Conservation (phyloP, 257 asterid genomes). For the Oldenlandia corymbosa region DNA sequence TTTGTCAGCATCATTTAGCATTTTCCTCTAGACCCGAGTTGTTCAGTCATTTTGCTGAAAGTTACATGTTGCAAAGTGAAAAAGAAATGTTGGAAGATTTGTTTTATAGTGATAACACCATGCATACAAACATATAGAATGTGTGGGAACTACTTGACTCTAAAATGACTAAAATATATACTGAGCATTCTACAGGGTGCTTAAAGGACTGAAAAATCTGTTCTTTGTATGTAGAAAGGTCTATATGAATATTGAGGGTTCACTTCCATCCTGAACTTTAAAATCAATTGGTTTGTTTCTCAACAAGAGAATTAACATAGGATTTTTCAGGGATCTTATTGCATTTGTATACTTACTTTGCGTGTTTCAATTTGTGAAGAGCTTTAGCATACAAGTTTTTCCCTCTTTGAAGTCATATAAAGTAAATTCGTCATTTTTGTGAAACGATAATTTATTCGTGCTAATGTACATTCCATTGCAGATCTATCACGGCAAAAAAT, state of each 20-base stretch:
- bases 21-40: background rate
- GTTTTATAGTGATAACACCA: background rate
- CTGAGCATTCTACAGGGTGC: background rate
- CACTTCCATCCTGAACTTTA: too few relatives aligned
- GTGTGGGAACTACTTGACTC: too few relatives aligned
- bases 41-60: background rate
- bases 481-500: constrained; percentile 87
- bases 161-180: background rate
- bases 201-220: background rate
- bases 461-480: constrained; percentile 17
- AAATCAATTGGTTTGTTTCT: too few relatives aligned
- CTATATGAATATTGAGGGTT: background rate
- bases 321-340: too few relatives aligned
- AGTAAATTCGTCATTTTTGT: background rate
- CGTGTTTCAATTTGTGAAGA: background rate
- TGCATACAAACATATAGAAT: background rate
- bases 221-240: background rate
- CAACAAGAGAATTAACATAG: too few relatives aligned
- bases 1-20: constrained; percentile 12
- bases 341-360: too few relatives aligned
- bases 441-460: background rate
- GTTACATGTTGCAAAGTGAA: background rate
- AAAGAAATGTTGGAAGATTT: background rate
- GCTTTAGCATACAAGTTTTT: background rate
- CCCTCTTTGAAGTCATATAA: background rate